phyloP scores from a whole-genome alignment of 495 filamentous ascomycete species.

The Penicillium verhagenii region DNA sequence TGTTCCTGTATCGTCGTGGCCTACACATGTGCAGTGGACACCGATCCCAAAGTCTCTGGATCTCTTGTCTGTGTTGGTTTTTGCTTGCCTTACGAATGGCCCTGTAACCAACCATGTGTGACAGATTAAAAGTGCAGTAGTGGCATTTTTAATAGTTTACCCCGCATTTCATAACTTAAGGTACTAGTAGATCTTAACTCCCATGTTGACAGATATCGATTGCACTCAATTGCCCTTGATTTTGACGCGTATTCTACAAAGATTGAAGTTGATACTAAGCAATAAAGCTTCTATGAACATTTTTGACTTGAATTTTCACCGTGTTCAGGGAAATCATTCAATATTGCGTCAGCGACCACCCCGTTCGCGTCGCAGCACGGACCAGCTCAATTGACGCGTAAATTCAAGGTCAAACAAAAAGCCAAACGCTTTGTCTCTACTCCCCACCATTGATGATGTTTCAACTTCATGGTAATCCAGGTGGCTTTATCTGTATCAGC shows the following conservation, averaged over 20 bases:
- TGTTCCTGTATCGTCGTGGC: too few species aligned
- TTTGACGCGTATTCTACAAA: not conserved
- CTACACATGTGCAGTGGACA: too few species aligned
- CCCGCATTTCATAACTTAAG: not conserved
- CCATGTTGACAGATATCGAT: not conserved
- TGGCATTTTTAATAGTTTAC: not conserved
- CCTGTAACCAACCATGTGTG: too few species aligned
- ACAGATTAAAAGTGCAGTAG: not conserved
- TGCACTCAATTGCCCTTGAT: not conserved
- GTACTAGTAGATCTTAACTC: not conserved
- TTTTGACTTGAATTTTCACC: not conserved
- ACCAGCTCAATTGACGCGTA: not conserved
- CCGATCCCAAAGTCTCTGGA: too few species aligned
- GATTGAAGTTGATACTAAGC: too few species aligned
- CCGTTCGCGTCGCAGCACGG: not conserved
- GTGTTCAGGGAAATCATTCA: not conserved
- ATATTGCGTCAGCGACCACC: not conserved
- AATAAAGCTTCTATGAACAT: not conserved
- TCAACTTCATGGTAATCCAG: too few species aligned
- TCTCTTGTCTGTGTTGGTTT: too few species aligned
- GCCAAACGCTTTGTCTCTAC: too few species aligned
- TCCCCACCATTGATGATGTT: too few species aligned
- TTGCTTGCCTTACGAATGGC: too few species aligned
- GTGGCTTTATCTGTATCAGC: too few species aligned
- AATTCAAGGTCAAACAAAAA: not conserved